phyloP scores from a whole-genome alignment of 2,329 filamentous ascomycete genomes.

The Ascochyta fabae region DNA sequence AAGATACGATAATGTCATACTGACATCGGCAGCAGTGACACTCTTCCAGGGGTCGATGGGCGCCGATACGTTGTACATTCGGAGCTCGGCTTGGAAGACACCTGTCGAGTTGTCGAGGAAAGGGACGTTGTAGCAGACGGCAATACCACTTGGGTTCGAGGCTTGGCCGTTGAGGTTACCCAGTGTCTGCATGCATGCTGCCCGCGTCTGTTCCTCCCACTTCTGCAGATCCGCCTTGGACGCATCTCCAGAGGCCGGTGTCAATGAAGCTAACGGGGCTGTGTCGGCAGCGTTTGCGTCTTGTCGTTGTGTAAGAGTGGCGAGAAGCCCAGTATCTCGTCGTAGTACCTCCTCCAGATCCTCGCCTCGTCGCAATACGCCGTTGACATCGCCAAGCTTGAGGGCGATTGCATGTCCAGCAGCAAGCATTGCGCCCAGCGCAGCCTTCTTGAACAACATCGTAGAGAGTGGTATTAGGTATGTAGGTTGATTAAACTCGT shows the following conservation, averaged over 20 bases:
- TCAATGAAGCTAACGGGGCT: conserved; percentile 41
- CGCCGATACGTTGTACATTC: conserved; percentile 72
- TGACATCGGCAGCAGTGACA: conserved; percentile 49
- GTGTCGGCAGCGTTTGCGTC: conserved; percentile 34
- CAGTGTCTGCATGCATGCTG: conserved; percentile 67
- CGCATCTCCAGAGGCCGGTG: conserved; percentile 45
- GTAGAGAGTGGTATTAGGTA: conserved; percentile 38
- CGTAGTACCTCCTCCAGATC: conserved; percentile 44
- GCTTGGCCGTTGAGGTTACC: conserved; percentile 60
- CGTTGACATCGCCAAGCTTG: conserved; percentile 32
- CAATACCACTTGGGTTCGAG: conserved; percentile 76
- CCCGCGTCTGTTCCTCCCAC: conserved; percentile 48
- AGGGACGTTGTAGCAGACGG: conserved; percentile 82
- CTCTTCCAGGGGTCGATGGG: conserved; percentile 58
- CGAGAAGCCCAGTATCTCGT: conserved; percentile 43
- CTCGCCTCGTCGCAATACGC: conserved; percentile 37
- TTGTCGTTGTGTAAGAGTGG: conserved; percentile 47
- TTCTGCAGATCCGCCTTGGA: conserved; percentile 37
- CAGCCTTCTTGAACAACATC: conserved; percentile 43
- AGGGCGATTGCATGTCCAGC: conserved; percentile 41
- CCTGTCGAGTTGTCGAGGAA: conserved; percentile 71
- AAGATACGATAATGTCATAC: conserved; percentile 51
- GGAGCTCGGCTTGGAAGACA: conserved; percentile 77
- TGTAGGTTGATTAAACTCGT: conserved; percentile 44
- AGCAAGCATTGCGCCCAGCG: conserved; percentile 42